phyloP scores from a whole-genome alignment of 176 grass and related monocot species.

The Musa schizocarpa region DNA sequence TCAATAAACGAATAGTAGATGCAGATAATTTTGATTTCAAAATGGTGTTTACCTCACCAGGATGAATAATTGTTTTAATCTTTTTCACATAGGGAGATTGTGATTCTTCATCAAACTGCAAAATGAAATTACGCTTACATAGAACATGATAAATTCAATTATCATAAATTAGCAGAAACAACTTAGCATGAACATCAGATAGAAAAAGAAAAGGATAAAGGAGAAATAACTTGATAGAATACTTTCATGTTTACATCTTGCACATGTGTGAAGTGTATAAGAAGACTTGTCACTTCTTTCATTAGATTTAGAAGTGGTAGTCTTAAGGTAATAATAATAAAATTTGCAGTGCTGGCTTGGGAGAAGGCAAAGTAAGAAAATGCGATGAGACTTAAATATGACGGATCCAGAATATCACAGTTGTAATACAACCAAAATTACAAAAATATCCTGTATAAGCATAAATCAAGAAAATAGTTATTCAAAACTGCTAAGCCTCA shows the following conservation, averaged over 20 bases:
- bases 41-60: conserved; percentile 60
- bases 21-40: not conserved
- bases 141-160: not conserved
- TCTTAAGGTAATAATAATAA: not conserved
- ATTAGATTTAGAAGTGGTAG: not conserved
- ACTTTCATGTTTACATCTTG: too few species aligned
- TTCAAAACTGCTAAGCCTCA: not conserved
- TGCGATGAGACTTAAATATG: too few species aligned
- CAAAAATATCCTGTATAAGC: not conserved
- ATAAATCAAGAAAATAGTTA: not conserved
- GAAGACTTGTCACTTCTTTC: not conserved
- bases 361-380: not conserved
- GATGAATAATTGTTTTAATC: conserved; percentile 92
- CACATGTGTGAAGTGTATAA: too few species aligned
- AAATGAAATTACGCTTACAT: not conserved
- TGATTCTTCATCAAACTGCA: conserved; percentile 86
- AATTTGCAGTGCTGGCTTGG: not conserved
- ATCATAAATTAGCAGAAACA: not conserved
- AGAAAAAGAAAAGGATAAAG: not conserved
- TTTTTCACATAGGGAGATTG: conserved; percentile 79
- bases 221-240: not conserved
- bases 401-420: too few species aligned
- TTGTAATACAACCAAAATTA: too few species aligned
- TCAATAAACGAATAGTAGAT: not conserved
- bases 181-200: not conserved